Percentiles rank a stretch among this genome's conserved stretches.
phyloP scores from a whole-genome alignment of 257 asterid species.

The Prunella vulgaris region DNA sequence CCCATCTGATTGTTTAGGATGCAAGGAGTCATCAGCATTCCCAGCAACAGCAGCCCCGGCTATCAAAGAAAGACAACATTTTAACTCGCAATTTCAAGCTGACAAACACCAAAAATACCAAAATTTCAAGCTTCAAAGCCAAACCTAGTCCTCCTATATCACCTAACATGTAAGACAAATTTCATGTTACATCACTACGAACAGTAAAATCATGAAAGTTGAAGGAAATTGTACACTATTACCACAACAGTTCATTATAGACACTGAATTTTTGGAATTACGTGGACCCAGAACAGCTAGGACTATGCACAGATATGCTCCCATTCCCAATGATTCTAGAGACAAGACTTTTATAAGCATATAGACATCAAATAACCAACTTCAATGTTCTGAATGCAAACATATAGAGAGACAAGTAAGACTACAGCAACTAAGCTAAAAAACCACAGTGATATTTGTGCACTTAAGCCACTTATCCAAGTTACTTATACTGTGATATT shows the following conservation, averaged over 20 bases:
- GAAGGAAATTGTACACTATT: background rate
- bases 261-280: background rate
- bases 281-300: background rate
- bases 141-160: background rate
- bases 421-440: background rate
- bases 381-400: background rate
- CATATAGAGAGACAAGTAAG: background rate
- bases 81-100: slow-evolving; percentile 11
- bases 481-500: background rate
- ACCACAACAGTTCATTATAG: background rate
- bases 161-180: background rate
- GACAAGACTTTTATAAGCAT: background rate
- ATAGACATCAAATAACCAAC: background rate
- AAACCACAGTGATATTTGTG: background rate
- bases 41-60: slow-evolving; percentile 48
- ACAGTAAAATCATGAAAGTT: background rate
- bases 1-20: slow-evolving; percentile 42
- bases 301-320: background rate
- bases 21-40: slow-evolving; percentile 34
- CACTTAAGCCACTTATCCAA: background rate
- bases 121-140: background rate
- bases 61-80: slow-evolving; percentile 17
- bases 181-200: background rate
- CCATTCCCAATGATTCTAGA: background rate
- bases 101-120: background rate